Evolutionary conservation across 148 eudicot species (phyloP), one percentile per base, ranked within the genome.

Genomic region (Chenopodium album): DNA sequence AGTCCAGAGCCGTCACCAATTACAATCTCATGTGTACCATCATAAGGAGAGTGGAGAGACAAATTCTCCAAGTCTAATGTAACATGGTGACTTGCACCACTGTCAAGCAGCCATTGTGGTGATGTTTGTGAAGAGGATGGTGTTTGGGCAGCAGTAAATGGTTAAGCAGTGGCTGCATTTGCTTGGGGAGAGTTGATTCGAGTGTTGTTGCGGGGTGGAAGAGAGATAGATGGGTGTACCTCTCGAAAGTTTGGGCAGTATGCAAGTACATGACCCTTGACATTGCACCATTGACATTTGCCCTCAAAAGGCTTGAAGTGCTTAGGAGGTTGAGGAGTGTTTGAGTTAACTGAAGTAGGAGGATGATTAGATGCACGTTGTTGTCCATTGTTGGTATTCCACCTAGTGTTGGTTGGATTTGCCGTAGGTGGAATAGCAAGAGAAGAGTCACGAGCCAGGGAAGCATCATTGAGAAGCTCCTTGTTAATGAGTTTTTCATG

Each of bases 401-500:
- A 47, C 9, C 50, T 7, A 47, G 50, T 9, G 50, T 47, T 47
- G 50, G 50, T 47, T 7, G 50, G 50, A 9, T 47, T 47, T 47
- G 11, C 50, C 50, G 10, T 47, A 0, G 50, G 9, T 9, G 50
- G 50, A 9, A 47, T 7, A 47, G 50, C 50, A 32, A 32, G 37
- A 32, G 37, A 32, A 32, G 37, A 32, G 37, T 32, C 37, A 32
- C 37, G 37, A 32, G 37, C 37, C 37, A 32, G 2, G 37, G 37
- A 32, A 32, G 37, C 37, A 32, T 32, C 37, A 32, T 32, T 62
- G 66, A 3, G 9, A 20, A 47, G 76, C 46, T 74, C 76, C 4
- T 23, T 54, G 13, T 74, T 74, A 2, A 74, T 74, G 9, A 74
- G 3, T 50, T 74, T 74, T 23, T 74, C 76, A 48, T 47, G 76